These are phyloP conservation scores for Candida parachauliodes DNA, from an alignment of 805 yeast species.

Conservation along the genomic window DNA sequence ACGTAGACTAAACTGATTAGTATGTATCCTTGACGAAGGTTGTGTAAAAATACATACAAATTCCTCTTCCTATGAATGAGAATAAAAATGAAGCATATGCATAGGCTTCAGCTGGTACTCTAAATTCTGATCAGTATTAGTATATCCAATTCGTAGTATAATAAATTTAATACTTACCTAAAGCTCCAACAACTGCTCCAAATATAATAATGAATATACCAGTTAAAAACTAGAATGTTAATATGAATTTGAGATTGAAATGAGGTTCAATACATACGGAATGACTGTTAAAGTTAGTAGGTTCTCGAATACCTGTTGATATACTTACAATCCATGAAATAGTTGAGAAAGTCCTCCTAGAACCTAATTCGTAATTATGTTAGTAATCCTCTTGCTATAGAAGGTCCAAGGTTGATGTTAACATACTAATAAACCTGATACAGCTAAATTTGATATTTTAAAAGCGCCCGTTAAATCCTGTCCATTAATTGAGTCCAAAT, in stretches of 20 bases:
- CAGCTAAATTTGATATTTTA: slow-evolving; percentile 49
- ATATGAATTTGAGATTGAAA: slow-evolving; percentile 19
- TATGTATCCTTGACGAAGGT: slow-evolving; percentile 4
- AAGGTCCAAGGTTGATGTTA: no score
- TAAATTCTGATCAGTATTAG: slow-evolving; percentile 34
- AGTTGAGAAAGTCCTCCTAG: slow-evolving; percentile 49
- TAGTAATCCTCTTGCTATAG: no score
- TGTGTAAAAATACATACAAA: slow-evolving; percentile 40
- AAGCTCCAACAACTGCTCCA: slow-evolving; percentile 50
- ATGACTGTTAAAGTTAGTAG: slow-evolving; percentile 27
- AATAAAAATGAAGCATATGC: slow-evolving; percentile 65
- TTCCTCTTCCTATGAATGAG: slow-evolving; percentile 73
- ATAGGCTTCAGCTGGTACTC: slow-evolving; percentile 57
- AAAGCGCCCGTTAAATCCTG: slow-evolving; percentile 45
- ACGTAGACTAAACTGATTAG: slow-evolving; percentile 33
- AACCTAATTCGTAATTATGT: slow-evolving; percentile 27
- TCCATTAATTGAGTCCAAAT: slow-evolving; percentile 41
- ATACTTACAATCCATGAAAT: slow-evolving; percentile 45
- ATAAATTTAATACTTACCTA: slow-evolving; percentile 32
- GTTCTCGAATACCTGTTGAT: not conserved
- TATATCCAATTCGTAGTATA: not conserved
- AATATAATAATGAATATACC: slow-evolving; percentile 56
- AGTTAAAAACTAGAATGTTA: slow-evolving; percentile 42
- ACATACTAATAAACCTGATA: slow-evolving; percentile 54
- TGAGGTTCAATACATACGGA: slow-evolving; percentile 27